Conservation (phyloP, 164 flowering plant species). For the Annona squamosa region DNA sequence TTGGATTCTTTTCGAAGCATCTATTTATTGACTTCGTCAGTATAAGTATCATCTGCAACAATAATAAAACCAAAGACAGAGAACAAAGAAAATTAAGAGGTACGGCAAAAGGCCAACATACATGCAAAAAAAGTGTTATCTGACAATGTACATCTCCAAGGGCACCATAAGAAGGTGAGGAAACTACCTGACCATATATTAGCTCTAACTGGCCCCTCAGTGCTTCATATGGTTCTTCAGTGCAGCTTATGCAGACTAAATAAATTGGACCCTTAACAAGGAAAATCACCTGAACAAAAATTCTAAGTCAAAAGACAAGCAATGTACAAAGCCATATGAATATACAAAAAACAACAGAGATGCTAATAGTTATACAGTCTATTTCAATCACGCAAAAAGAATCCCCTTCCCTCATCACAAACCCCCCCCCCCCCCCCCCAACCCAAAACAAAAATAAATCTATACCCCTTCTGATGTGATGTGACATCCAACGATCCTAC, state of each 20-base stretch:
- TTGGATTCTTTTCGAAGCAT: slow-evolving; percentile 97
- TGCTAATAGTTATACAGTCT: too few relatives aligned
- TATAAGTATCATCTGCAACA: slow-evolving; percentile 89
- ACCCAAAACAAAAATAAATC: too few relatives aligned
- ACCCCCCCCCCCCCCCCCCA: too few relatives aligned
- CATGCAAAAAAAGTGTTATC: not conserved
- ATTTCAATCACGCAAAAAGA: too few relatives aligned
- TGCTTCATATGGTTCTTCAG: slow-evolving; percentile 90
- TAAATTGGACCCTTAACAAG: slow-evolving; percentile 95
- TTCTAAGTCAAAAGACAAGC: slow-evolving; percentile 3
- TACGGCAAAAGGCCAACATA: not conserved
- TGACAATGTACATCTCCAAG: not conserved
- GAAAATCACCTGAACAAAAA: slow-evolving; percentile 69
- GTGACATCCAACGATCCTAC: too few relatives aligned
- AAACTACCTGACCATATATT: slow-evolving; percentile 87
- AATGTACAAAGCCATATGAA: not conserved
- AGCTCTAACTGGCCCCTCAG: slow-evolving; percentile 81
- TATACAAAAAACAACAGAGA: too few relatives aligned
- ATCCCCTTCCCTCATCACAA: too few relatives aligned
- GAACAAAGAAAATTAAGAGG: not conserved
- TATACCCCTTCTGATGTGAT: too few relatives aligned
- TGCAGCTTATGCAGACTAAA: slow-evolving; percentile 95
- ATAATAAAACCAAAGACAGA: not conserved
- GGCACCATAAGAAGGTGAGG: not conserved
- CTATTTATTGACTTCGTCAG: slow-evolving; percentile 90